Evolutionary conservation across 2,329 filamentous ascomycete species (phyloP).

Genomic region (Cercospora sesami): DNA sequence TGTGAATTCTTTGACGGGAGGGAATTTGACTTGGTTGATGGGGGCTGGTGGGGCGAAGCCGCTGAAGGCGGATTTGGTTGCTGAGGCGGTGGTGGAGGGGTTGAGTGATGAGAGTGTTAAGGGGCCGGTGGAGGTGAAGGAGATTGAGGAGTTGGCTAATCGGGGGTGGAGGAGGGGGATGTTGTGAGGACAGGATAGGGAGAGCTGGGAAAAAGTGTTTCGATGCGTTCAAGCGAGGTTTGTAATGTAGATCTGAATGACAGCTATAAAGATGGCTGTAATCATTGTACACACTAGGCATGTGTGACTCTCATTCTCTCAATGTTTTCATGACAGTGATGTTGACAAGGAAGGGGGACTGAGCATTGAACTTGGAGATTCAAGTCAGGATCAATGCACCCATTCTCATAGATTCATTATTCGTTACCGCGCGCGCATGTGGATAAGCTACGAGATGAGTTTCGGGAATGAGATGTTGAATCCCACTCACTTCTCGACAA

Average conservation of each 20-base stretch:
- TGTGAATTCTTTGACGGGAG: slow-evolving; percentile 75
- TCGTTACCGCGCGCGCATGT: neutral
- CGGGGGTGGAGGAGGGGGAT: slow-evolving; percentile 88
- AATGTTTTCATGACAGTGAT: neutral
- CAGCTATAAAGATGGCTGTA: neutral
- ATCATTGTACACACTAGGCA: neutral
- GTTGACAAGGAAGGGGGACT: neutral
- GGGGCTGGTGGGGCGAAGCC: slow-evolving; percentile 84
- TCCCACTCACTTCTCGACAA: neutral
- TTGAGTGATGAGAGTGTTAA: slow-evolving; percentile 70
- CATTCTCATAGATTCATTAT: neutral
- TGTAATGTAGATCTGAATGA: neutral
- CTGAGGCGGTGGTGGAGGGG: slow-evolving; percentile 85
- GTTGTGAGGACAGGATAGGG: slow-evolving; percentile 56
- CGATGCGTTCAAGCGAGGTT: slow-evolving; percentile 19
- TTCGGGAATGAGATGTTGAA: neutral
- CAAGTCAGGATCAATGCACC: neutral
- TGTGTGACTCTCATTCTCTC: neutral
- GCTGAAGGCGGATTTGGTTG: slow-evolving; percentile 81
- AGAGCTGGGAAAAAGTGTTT: neutral
- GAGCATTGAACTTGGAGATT: neutral
- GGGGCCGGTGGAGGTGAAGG: slow-evolving; percentile 73
- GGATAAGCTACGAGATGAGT: neutral
- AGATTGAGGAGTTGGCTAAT: slow-evolving; percentile 78
- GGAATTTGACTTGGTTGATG: slow-evolving; percentile 72